Conservation (phyloP, 495 filamentous ascomycete genomes). For the Schizothecium vesticola region DNA sequence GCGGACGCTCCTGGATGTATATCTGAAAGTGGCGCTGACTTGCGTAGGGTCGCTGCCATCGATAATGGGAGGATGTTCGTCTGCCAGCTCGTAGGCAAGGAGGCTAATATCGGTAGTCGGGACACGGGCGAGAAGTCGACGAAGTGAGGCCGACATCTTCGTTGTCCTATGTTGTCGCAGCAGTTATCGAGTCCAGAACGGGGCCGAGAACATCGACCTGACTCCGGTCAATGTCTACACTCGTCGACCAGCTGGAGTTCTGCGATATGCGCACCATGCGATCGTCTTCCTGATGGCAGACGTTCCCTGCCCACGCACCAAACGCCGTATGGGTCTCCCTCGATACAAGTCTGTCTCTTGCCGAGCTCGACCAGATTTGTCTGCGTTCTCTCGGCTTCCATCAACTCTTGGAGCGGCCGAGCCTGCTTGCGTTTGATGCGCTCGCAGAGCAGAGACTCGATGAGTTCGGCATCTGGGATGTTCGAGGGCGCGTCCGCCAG, state of each 20-base stretch:
- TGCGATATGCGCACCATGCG: not conserved
- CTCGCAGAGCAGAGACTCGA: not conserved
- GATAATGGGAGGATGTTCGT: not conserved
- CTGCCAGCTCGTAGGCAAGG: not conserved
- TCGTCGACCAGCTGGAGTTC: not conserved
- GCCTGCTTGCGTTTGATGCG: not conserved
- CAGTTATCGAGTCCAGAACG: not conserved
- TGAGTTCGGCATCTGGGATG: not conserved
- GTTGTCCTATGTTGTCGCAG: not conserved
- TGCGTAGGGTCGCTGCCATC: not conserved
- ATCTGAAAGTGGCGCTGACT: not conserved
- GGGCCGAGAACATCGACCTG: not conserved
- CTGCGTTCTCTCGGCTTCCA: not conserved
- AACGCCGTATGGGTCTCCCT: slow-evolving; percentile 1
- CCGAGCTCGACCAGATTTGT: not conserved
- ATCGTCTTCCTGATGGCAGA: not conserved
- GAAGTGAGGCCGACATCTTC: not conserved
- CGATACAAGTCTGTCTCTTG: not conserved
- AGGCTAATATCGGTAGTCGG: not conserved
- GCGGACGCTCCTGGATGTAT: not conserved
- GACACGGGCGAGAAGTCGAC: not conserved
- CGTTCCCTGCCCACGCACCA: slow-evolving; percentile 3
- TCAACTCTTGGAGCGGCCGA: not conserved
- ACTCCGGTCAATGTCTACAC: not conserved
- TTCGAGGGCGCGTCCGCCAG: not conserved